phyloP scores from a whole-genome alignment of 768 basidiomycete species.

The Naganishia kalamii region DNA sequence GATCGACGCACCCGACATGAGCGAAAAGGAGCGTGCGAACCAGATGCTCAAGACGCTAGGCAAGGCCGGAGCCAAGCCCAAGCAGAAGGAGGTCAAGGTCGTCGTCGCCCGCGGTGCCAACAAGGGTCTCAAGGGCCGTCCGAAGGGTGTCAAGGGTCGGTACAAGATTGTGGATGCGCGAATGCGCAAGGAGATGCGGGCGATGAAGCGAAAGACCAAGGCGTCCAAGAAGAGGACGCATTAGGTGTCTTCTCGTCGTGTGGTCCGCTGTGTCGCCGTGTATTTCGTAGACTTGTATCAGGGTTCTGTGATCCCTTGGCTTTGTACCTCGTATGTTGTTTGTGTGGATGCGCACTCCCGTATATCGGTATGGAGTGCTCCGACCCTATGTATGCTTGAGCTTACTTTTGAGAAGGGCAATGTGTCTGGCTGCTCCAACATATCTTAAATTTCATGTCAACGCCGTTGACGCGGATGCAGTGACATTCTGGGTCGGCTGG shows the following conservation, averaged over 20 bases:
- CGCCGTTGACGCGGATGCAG: too few species aligned
- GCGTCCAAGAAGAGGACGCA: constrained; percentile 26
- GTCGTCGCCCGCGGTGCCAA: constrained; percentile 88
- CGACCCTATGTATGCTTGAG: too few species aligned
- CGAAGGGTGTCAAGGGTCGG: constrained; percentile 90
- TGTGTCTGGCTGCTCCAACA: too few species aligned
- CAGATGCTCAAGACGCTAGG: constrained; percentile 80
- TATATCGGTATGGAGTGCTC: too few species aligned
- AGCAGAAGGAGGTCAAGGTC: constrained; percentile 64
- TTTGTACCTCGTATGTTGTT: too few species aligned
- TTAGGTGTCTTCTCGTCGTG: not conserved
- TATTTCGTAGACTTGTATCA: not conserved
- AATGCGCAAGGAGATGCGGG: constrained; percentile 59
- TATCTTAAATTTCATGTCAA: too few species aligned
- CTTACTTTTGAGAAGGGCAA: too few species aligned
- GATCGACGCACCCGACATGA: constrained; percentile 67
- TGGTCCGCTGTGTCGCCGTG: not conserved
- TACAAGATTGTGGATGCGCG: constrained; percentile 91
- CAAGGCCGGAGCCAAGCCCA: constrained; percentile 53
- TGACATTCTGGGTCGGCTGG: too few species aligned
- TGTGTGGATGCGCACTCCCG: too few species aligned
- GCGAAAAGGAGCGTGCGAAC: constrained; percentile 89
- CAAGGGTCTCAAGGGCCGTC: constrained; percentile 82
- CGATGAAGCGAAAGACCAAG: constrained; percentile 30
- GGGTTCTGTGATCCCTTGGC: not conserved